These are phyloP conservation scores for Micractinium sp. DNA, from an alignment of 139 green algal genomes.

Conservation along the genomic window DNA sequence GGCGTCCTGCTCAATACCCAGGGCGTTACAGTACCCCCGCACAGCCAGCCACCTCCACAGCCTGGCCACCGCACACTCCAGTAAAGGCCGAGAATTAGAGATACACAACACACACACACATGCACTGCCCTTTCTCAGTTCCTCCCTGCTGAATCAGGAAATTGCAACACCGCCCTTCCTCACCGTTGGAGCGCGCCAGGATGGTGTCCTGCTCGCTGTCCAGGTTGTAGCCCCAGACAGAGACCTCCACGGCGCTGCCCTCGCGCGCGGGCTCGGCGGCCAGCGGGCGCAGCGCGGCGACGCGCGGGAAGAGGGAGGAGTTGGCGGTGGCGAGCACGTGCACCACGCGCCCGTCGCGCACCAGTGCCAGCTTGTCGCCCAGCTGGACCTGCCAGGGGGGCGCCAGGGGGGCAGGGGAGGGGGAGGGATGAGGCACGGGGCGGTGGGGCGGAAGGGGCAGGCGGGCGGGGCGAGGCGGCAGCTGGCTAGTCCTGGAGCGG, in stretches of 20 bases:
- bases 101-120: too few species aligned
- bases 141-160: too few species aligned
- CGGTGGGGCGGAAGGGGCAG: background rate
- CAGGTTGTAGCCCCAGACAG: constrained; percentile 52
- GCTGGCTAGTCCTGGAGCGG: background rate
- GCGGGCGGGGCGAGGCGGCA: background rate
- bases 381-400: constrained; percentile 55
- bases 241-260: constrained; percentile 18
- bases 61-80: too few species aligned
- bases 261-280: background rate
- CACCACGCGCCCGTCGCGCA: constrained; percentile 50
- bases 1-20: constrained; percentile 33
- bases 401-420: background rate
- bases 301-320: constrained; percentile 47
- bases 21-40: too few species aligned
- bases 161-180: background rate
- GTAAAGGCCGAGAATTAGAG: too few species aligned
- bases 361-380: constrained; percentile 58
- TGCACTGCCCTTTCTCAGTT: too few species aligned
- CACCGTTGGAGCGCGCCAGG: constrained; percentile 48
- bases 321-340: constrained; percentile 44
- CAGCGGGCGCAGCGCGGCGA: constrained; percentile 44
- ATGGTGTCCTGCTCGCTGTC: constrained; percentile 36
- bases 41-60: too few species aligned
- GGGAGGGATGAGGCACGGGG: background rate